Evolutionary conservation across 1,284 basidiomycete species (phyloP).

Genomic region (Microbotryomycetes sp.): DNA sequence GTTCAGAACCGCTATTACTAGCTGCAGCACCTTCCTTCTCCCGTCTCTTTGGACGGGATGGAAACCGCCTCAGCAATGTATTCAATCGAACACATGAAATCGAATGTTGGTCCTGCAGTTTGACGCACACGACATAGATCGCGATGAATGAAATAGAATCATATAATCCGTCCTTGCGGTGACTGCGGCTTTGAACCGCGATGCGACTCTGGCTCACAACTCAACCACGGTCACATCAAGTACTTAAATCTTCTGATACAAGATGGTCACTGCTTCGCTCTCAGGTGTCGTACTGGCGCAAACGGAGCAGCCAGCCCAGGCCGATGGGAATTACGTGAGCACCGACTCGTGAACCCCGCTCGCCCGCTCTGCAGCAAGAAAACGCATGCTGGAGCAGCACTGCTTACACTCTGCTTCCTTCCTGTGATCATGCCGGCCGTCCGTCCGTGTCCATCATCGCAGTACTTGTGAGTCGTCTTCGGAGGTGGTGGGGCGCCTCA

Average conservation of each 20-base stretch:
- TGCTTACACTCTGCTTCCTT: background rate
- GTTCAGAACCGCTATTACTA: background rate
- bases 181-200: too few relatives aligned
- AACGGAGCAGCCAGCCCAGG: background rate
- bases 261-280: background rate
- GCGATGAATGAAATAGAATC: too few relatives aligned
- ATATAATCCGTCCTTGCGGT: too few relatives aligned
- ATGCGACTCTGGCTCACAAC: too few relatives aligned
- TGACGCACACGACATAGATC: too few relatives aligned
- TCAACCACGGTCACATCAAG: too few relatives aligned
- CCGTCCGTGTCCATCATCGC: too few relatives aligned
- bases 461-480: background rate
- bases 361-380: background rate
- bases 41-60: too few relatives aligned
- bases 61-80: too few relatives aligned
- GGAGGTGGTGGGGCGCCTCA: background rate
- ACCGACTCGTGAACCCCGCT: background rate
- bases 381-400: background rate
- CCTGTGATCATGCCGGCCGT: background rate
- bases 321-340: background rate
- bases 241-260: too few relatives aligned
- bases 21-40: background rate
- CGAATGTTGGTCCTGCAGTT: too few relatives aligned
- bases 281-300: background rate
- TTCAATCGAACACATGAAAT: too few relatives aligned